Evolutionary conservation across 192 early-diverging fungal genomes (phyloP).

Genomic region (Mortierella claussenii): DNA sequence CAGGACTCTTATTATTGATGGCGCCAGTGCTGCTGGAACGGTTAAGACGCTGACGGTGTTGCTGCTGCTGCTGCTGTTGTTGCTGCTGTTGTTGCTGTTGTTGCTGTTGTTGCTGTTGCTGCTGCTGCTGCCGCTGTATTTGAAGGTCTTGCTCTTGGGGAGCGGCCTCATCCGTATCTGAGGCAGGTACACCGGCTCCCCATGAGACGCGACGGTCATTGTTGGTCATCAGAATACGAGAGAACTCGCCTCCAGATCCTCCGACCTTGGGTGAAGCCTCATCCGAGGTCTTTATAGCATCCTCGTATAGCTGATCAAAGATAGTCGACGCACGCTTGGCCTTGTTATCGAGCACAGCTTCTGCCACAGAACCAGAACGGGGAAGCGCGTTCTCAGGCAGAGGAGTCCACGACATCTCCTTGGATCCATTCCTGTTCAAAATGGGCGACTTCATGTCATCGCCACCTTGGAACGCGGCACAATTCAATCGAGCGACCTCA

Average conservation of each 20-base stretch:
- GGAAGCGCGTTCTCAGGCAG: conserved; percentile 34
- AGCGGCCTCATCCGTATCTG: neutral
- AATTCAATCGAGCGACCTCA: conserved; percentile 37
- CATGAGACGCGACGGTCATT: conserved; percentile 50
- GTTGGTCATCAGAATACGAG: conserved; percentile 45
- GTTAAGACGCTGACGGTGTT: conserved; percentile 6
- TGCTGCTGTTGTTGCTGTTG: neutral
- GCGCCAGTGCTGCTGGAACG: conserved; percentile 34
- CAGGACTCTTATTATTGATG: conserved; percentile 1
- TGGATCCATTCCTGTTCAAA: conserved; percentile 1
- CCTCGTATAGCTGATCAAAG: conserved; percentile 49
- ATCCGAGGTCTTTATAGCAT: conserved; percentile 47
- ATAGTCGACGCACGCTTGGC: conserved; percentile 49
- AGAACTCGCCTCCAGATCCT: conserved; percentile 48
- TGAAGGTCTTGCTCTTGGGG: conserved; percentile 11
- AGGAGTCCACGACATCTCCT: conserved; percentile 36
- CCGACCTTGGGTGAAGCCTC: conserved; percentile 51
- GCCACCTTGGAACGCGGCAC: conserved; percentile 3
- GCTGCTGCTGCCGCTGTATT: conserved; percentile 5
- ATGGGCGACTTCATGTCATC: conserved; percentile 8
- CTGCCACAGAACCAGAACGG: conserved; percentile 37
- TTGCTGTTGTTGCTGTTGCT: conserved; percentile 6
- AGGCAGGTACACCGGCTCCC: conserved; percentile 35
- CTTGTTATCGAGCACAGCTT: conserved; percentile 30
- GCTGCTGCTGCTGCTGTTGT: conserved; percentile 1